These are phyloP conservation scores for Exophiala sp. DNA, from an alignment of 2,329 filamentous ascomycete genomes.

Conservation along the genomic window DNA sequence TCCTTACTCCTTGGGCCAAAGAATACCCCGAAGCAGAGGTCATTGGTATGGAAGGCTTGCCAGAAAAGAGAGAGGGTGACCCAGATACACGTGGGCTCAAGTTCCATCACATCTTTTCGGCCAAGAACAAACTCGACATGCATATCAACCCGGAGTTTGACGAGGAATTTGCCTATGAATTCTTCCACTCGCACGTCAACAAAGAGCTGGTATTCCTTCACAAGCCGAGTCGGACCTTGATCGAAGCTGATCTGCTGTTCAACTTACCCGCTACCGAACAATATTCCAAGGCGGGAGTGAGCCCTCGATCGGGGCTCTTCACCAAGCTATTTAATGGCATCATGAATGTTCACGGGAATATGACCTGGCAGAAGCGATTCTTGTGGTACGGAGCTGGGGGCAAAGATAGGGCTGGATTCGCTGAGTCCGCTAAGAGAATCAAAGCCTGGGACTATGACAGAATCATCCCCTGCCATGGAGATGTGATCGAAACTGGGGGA, in stretches of 20 bases:
- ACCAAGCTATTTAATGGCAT: constrained; percentile 54
- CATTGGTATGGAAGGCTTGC: constrained; percentile 74
- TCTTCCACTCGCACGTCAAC: constrained; percentile 71
- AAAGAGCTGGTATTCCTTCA: constrained; percentile 85
- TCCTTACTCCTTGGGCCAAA: constrained; percentile 74
- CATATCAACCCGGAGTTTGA: constrained; percentile 73
- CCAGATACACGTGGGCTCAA: constrained; percentile 51
- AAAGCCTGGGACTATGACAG: constrained; percentile 75
- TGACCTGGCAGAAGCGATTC: constrained; percentile 72
- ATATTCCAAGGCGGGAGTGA: constrained; percentile 57
- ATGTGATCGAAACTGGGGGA: constrained; percentile 68
- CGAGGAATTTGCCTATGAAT: constrained; percentile 77
- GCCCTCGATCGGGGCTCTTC: constrained; percentile 47
- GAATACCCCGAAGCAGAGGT: constrained; percentile 74
- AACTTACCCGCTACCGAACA: constrained; percentile 86
- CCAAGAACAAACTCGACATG: constrained; percentile 44
- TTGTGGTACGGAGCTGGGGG: constrained; percentile 67
- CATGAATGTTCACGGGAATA: constrained; percentile 55
- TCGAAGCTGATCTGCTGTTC: constrained; percentile 87
- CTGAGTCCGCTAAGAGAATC: constrained; percentile 63
- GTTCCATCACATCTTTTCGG: constrained; percentile 64
- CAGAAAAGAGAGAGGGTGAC: constrained; percentile 67
- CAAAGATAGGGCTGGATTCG: constrained; percentile 62
- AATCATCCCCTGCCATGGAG: constrained; percentile 88
- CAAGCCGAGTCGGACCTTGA: constrained; percentile 69